Percentiles rank a stretch among this genome's conserved stretches.
These are phyloP conservation scores for Puya raimondii DNA, from an alignment of 176 grass and related monocot species.

Conservation along the genomic window DNA sequence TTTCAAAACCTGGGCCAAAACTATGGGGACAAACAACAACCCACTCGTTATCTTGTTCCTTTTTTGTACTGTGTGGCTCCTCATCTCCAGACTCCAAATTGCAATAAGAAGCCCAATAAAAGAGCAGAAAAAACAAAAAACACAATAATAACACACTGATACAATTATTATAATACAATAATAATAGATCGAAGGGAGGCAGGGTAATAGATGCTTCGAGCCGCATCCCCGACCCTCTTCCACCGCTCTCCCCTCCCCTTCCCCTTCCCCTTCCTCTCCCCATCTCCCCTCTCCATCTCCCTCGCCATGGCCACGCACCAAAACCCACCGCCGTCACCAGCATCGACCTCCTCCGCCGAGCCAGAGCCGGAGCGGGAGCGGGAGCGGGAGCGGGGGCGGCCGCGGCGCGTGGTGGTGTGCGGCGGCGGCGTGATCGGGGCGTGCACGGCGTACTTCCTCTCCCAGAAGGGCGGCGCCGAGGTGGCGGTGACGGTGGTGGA, in stretches of 20 bases:
- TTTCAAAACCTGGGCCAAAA: no score
- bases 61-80: no score
- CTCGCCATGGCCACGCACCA: conserved; percentile 1
- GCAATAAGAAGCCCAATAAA: no score
- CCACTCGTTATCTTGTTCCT: no score
- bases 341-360: conserved; percentile 7
- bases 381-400: background rate
- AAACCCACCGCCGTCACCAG: background rate
- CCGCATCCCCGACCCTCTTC: background rate
- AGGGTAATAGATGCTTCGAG: background rate
- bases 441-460: conserved; percentile 85
- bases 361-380: background rate
- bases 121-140: no score
- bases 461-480: conserved; percentile 28
- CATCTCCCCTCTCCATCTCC: background rate
- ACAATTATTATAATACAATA: no score
- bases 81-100: no score
- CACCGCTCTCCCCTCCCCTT: background rate
- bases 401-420: conserved; percentile 58
- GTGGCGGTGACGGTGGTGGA: conserved; percentile 49
- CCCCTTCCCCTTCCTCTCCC: background rate
- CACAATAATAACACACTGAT: no score
- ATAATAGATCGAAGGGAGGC: no score
- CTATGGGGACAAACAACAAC: no score
- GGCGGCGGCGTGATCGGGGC: conserved; percentile 72